These are phyloP conservation scores for Claviceps humidiphila DNA, from an alignment of 2,329 filamentous ascomycete genomes.

Conservation along the genomic window DNA sequence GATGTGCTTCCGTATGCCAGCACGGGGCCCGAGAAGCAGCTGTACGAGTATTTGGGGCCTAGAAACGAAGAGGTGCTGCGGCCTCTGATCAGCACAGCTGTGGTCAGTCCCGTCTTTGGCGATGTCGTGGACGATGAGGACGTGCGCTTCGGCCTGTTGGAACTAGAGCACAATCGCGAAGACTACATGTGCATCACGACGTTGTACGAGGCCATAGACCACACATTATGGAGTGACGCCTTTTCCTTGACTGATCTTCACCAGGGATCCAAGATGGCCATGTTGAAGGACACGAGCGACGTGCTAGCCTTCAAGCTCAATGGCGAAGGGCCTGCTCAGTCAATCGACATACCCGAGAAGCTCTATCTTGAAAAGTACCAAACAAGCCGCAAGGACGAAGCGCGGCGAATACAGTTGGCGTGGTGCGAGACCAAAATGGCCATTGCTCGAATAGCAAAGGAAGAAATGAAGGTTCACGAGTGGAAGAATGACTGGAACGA, in stretches of 20 bases:
- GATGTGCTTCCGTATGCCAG: conserved; percentile 21
- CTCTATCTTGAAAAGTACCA: conserved; percentile 44
- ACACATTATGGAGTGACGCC: conserved; percentile 33
- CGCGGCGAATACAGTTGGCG: conserved; percentile 29
- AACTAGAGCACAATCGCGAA: conserved; percentile 23
- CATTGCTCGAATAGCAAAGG: conserved; percentile 11
- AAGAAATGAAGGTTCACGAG: conserved; percentile 15
- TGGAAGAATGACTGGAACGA: conserved; percentile 16
- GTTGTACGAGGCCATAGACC: conserved; percentile 34
- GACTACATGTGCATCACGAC: conserved; percentile 27
- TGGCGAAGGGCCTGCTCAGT: conserved; percentile 26
- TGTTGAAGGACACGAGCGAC: conserved; percentile 34
- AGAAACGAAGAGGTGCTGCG: conserved; percentile 13
- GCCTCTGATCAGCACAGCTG: conserved; percentile 21
- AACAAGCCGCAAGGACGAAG: conserved; percentile 29
- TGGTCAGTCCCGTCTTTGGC: conserved; percentile 16
- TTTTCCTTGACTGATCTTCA: conserved; percentile 23
- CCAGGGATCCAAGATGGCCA: conserved; percentile 26
- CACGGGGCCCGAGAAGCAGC: conserved; percentile 25
- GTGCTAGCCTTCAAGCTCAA: conserved; percentile 35
- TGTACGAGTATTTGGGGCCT: conserved; percentile 30
- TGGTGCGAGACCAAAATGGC: conserved; percentile 20
- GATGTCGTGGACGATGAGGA: conserved; percentile 20
- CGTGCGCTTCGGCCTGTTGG: conserved; percentile 28
- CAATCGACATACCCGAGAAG: conserved; percentile 35